Percentiles rank a stretch among this genome's conserved stretches.
Conservation (phyloP, 306 rosid species). For the Morella rubra region DNA sequence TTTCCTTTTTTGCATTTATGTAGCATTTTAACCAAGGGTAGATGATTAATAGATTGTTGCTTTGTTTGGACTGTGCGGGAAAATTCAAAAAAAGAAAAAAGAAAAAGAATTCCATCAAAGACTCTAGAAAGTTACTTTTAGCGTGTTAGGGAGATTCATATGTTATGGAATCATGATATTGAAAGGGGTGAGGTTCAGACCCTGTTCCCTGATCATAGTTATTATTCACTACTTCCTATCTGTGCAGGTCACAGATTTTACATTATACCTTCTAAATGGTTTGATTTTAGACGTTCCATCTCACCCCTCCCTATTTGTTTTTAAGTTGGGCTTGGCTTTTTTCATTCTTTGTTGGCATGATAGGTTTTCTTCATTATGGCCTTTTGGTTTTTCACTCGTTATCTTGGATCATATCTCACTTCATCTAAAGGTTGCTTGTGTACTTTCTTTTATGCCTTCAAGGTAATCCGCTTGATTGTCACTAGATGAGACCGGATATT, state of each 20-base stretch:
- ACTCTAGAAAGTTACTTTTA: not conserved
- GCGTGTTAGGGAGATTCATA: not conserved
- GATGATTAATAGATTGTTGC: not conserved
- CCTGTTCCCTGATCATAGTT: not conserved
- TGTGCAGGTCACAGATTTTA: not conserved
- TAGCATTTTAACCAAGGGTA: not conserved
- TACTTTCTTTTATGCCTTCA: not conserved
- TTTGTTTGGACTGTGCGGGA: not conserved
- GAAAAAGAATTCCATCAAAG: conserved; percentile 10
- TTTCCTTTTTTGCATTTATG: not conserved
- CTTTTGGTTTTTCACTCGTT: not conserved
- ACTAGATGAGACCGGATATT: not conserved
- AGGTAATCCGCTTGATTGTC: not conserved
- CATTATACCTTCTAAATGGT: not conserved
- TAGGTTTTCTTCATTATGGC: not conserved
- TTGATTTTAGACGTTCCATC: not conserved
- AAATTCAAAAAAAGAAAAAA: conserved; percentile 4
- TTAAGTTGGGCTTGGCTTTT: not conserved
- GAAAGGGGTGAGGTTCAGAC: not conserved
- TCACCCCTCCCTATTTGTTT: not conserved
- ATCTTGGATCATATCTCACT: not conserved
- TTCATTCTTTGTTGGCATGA: not conserved
- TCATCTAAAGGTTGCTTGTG: not conserved
- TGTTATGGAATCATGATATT: not conserved
- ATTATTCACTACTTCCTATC: not conserved